Base-by-base conservation (phyloP, 163 green algal genomes). In the Scenedesmus sp. region DNA sequence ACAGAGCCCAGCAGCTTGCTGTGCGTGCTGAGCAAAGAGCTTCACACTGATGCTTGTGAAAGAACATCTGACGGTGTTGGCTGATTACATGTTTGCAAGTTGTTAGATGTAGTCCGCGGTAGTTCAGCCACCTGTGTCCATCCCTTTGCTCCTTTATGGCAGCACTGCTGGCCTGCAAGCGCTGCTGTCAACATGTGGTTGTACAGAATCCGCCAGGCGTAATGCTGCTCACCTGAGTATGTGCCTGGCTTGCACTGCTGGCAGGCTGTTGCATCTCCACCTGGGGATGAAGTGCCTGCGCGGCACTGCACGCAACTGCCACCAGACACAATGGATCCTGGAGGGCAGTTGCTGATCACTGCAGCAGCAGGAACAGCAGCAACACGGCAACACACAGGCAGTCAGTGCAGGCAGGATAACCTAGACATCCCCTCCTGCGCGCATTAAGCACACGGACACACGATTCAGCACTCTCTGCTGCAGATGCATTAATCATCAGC, bases 301-400 rank as follows among this genome's bases (percentile, higher is more conserved):
- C 76, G 26, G 76, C 76, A 84, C 76, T 54, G 76, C 76, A 54
- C 46, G 26, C 76, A 84, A 6, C 23, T n/a, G 26, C 76, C 76
- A 6, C 46, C 76, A 18, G 46, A 54, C 26, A 18, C 26, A n/a
- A 84, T 59, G 26, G 76, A 84, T 2, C 76, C 76, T 54, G 76
- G 76, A 5, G 76, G 76, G 76, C 76, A 84, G 76, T 57, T 84
- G 76, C 26, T 84, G 16, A 54, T 4, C 34, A 84, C 76, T 84
- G 76, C 76, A 56, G 76, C 34, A 54, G 76, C 34, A 83, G 74
- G 16, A 55, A 20, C 10, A 55, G 74, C 20, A 55, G 26, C n/a
- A 52, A 9, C 26, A 55, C 76, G 26, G 76, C 26, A 56, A n/a
- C 34, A 84, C 13, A 16, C 1, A 23, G 26, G 76, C 9, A 54